A percentile compares a stretch with the other conserved stretches of the same genome.
These are phyloP conservation scores for Fusarium drepaniforme DNA, from an alignment of 2,329 filamentous ascomycete genomes.

Conservation along the genomic window DNA sequence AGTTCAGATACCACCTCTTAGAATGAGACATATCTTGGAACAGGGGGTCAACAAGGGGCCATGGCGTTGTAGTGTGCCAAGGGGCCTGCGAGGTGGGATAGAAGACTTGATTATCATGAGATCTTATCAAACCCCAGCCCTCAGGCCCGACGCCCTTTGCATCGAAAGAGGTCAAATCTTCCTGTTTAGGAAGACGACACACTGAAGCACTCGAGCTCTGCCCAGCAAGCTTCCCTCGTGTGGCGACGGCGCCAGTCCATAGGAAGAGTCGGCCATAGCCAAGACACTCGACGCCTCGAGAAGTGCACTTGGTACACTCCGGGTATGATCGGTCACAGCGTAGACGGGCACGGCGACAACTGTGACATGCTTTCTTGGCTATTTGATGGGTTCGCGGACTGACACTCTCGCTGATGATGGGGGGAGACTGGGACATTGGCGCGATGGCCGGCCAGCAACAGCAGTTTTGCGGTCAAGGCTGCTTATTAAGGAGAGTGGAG, in stretches of 20 bases:
- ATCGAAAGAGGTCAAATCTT: constrained; percentile 23
- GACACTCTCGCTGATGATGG: constrained; percentile 23
- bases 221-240: constrained; percentile 55
- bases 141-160: constrained; percentile 9
- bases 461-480: constrained; percentile 4
- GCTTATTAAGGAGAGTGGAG: constrained; percentile 29
- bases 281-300: constrained; percentile 61
- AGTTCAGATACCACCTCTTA: constrained; percentile 54
- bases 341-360: constrained; percentile 63
- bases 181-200: constrained; percentile 33
- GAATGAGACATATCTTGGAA: constrained; percentile 66
- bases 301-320: constrained; percentile 62
- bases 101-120: constrained; percentile 32
- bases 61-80: constrained; percentile 44
- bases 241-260: constrained; percentile 63
- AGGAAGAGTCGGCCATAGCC: constrained; percentile 66
- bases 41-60: constrained; percentile 55
- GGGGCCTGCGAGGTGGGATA: constrained; percentile 12
- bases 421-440: constrained; percentile 36
- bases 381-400: constrained; percentile 22
- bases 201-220: constrained; percentile 48
- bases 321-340: constrained; percentile 65
- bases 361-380: constrained; percentile 58
- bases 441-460: neutral
- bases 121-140: constrained; percentile 12